These are phyloP conservation scores for Elsinoe fawcettii DNA, from an alignment of 2,329 filamentous ascomycete species.

Conservation along the genomic window DNA sequence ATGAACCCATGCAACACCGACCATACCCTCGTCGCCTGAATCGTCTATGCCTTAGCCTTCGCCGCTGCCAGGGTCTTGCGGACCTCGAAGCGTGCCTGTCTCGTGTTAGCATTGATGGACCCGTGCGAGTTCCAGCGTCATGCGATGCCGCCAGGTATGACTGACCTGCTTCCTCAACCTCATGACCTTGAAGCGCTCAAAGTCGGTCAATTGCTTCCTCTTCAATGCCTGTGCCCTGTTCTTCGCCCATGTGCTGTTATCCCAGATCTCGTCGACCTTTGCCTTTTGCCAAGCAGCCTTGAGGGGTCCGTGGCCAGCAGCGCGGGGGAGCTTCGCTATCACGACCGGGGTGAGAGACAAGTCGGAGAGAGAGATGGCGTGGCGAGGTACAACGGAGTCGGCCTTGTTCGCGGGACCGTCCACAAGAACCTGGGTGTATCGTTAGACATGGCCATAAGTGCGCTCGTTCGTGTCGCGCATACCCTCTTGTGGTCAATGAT, in stretches of 20 bases:
- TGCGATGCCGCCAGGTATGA: conserved; percentile 20
- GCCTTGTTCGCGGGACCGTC: conserved; percentile 84
- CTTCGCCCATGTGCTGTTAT: conserved; percentile 88
- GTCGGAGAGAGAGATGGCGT: conserved; percentile 72
- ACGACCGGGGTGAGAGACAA: conserved; percentile 84
- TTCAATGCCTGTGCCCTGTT: conserved; percentile 77
- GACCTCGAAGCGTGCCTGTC: conserved; percentile 80
- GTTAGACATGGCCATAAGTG: conserved; percentile 14
- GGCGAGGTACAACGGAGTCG: conserved; percentile 74
- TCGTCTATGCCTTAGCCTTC: conserved; percentile 54
- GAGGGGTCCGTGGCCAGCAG: conserved; percentile 71
- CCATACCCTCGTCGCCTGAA: conserved; percentile 4
- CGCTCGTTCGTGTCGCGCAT: conserved; percentile 46
- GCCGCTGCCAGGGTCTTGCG: conserved; percentile 93
- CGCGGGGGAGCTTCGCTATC: conserved; percentile 78
- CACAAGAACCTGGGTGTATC: conserved; percentile 68
- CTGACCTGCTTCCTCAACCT: conserved; percentile 96
- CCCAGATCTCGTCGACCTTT: conserved; percentile 90
- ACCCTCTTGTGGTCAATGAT: conserved; percentile 99
- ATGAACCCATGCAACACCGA: conserved; percentile 18
- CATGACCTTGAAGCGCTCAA: conserved; percentile 99
- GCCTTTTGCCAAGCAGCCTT: conserved; percentile 85
- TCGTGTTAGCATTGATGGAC: conserved; percentile 2
- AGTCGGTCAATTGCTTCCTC: conserved; percentile 90
- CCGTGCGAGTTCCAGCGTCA: background rate